Evolutionary conservation across 306 rosid genomes (phyloP), one percentile per base, ranked within the genome.

Genomic region (Pterocarpus macrocarpus): DNA sequence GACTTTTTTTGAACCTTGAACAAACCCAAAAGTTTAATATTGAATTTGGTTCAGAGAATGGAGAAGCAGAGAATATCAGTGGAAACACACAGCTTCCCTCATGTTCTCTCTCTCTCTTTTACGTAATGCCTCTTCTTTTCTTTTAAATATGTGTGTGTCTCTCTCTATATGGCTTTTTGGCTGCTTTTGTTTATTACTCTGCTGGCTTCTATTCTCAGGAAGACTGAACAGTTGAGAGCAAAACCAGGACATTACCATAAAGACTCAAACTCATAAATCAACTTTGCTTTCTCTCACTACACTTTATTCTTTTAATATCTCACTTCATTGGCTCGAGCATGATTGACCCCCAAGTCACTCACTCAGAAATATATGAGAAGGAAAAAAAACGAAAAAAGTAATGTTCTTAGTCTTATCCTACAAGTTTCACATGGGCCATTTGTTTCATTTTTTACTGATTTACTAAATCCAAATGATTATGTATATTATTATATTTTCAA

Each of bases 51-150:
- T 75, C 83, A 76, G 44, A 70, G 81, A 81, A 85, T 83, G 85
- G 64, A 5, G 88, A 86, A 79, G 67, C 85, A 76, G 76, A 70
- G 84, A 72, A 85, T 45, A 65, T 68, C 84, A 86, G 62, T 62
- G 64, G 47, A 64, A 79, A 62, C 73, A 66, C 73, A 75, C 80
- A 82, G 81, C 73, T 79, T 22, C 28, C 28, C 28, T 57, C 82
- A 75, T 82, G 52, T 55, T 69, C 70, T 52, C 44, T 55, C 53
- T 45, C 58, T 38, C 38, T 73, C 44, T 47, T 32, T 49, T n/a
- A n/a, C 43, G 14, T 7, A 7, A 7, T 9, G 67, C 71, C 39
- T 35, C 32, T 52, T 16, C 67, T 64, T 45, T 22, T 63, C 7
- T 8, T 43, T 43, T 6, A 36, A 36, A 36, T 36, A 36, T 22